Conservation (phyloP, 2,329 filamentous ascomycete species). For the Neophaeococcomyces aloes region DNA sequence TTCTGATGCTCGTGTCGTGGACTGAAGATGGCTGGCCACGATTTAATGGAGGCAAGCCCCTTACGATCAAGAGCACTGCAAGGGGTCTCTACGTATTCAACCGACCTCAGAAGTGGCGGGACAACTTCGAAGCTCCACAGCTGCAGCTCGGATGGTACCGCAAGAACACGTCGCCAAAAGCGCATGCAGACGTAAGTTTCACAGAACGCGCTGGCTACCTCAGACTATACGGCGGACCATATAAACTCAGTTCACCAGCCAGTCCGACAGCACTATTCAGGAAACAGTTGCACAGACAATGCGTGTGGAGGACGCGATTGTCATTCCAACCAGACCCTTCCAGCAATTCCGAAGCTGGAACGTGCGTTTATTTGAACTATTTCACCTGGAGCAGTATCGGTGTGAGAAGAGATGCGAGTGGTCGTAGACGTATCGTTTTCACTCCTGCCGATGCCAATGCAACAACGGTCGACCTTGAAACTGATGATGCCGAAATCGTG, state of each 20-base stretch:
- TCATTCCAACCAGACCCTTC: slow-evolving; percentile 36
- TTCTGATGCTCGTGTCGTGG: slow-evolving; percentile 25
- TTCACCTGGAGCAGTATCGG: slow-evolving; percentile 37
- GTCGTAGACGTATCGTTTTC: slow-evolving; percentile 23
- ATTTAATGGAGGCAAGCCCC: slow-evolving; percentile 12
- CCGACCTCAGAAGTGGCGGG: slow-evolving; percentile 24
- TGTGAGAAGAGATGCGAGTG: slow-evolving; percentile 22
- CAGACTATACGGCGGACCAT: slow-evolving; percentile 44
- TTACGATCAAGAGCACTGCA: slow-evolving; percentile 1
- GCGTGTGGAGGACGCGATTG: slow-evolving; percentile 35
- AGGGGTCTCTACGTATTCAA: slow-evolving; percentile 3
- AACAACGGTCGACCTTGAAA: slow-evolving; percentile 13
- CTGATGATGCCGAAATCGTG: slow-evolving; percentile 17
- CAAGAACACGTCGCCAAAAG: slow-evolving; percentile 20
- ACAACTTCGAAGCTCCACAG: slow-evolving; percentile 25
- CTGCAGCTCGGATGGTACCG: slow-evolving; percentile 29
- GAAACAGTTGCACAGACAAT: slow-evolving; percentile 41
- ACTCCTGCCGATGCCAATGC: slow-evolving; percentile 18
- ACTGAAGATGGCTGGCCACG: slow-evolving; percentile 21
- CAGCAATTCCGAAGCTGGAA: slow-evolving; percentile 42
- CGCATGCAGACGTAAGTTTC: slow-evolving; percentile 21
- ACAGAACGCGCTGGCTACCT: slow-evolving; percentile 35
- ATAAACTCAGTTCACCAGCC: slow-evolving; percentile 40
- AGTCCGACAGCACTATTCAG: slow-evolving; percentile 44
- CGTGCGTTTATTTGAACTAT: slow-evolving; percentile 46